phyloP scores from a whole-genome alignment of 2,329 filamentous ascomycete genomes.

The Sporothrix protearum region DNA sequence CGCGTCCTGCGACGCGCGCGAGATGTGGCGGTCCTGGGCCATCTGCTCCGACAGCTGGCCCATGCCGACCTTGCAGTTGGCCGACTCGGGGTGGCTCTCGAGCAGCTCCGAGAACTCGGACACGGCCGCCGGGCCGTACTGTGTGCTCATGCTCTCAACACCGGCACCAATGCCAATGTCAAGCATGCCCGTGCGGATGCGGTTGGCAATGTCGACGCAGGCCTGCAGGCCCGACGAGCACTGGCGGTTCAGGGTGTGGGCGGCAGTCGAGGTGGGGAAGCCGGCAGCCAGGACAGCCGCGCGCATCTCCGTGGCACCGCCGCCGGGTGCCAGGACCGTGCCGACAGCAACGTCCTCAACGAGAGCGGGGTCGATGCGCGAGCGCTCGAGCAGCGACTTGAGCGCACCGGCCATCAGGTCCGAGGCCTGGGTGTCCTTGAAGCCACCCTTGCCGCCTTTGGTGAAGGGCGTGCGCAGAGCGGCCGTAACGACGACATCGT shows the following conservation, averaged over 20 bases:
- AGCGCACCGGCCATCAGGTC: slow-evolving; percentile 84
- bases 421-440: slow-evolving; percentile 88
- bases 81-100: slow-evolving; percentile 73
- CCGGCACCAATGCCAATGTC: slow-evolving; percentile 91
- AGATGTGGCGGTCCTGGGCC: slow-evolving; percentile 77
- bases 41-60: slow-evolving; percentile 89
- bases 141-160: slow-evolving; percentile 90
- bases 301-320: slow-evolving; percentile 94
- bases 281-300: slow-evolving; percentile 87
- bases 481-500: slow-evolving; percentile 85
- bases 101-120: slow-evolving; percentile 89
- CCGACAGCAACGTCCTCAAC: slow-evolving; percentile 94
- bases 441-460: slow-evolving; percentile 85
- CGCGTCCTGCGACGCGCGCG: slow-evolving; percentile 73
- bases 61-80: slow-evolving; percentile 98
- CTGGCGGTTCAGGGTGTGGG: slow-evolving; percentile 86
- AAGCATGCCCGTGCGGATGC: slow-evolving; percentile 87
- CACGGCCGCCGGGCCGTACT: slow-evolving; percentile 87
- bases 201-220: slow-evolving; percentile 89
- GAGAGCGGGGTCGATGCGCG: slow-evolving; percentile 78
- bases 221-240: slow-evolving; percentile 92
- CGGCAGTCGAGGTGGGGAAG: slow-evolving; percentile 80
- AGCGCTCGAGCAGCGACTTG: slow-evolving; percentile 75
- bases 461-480: slow-evolving; percentile 89
- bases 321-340: slow-evolving; percentile 84